phyloP scores from a whole-genome alignment of 2,329 filamentous ascomycete species.

The Botrytis medusae region DNA sequence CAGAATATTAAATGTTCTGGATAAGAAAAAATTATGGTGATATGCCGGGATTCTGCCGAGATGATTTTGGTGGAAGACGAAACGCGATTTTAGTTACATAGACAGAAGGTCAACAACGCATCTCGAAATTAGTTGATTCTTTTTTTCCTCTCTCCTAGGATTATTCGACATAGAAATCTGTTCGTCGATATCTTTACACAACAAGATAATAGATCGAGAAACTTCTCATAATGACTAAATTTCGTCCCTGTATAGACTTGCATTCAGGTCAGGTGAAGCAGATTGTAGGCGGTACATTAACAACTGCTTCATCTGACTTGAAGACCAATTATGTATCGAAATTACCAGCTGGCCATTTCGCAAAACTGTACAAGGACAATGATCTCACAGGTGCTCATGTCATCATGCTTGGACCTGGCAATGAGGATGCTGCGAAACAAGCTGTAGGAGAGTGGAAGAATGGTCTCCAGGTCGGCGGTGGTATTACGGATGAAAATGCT shows the following conservation, averaged over 20 bases:
- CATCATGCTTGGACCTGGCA: conserved; percentile 92
- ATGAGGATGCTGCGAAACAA: conserved; percentile 75
- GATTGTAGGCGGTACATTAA: conserved; percentile 92
- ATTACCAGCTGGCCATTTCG: conserved; percentile 78
- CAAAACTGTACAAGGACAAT: conserved; percentile 75
- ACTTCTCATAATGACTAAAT: conserved; percentile 72
- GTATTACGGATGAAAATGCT: conserved; percentile 84
- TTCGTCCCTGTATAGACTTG: conserved; percentile 94
- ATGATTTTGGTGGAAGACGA: background rate
- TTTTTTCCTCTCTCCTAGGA: background rate
- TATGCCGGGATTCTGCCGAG: conserved; percentile 19
- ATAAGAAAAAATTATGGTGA: conserved; percentile 1
- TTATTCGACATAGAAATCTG: background rate
- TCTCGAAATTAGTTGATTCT: background rate
- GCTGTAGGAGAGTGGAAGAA: conserved; percentile 76
- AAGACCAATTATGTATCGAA: conserved; percentile 92
- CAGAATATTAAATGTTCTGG: conserved; percentile 21
- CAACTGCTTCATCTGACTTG: conserved; percentile 62
- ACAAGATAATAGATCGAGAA: background rate
- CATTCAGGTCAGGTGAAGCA: conserved; percentile 98
- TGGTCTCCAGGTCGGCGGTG: conserved; percentile 88
- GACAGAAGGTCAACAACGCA: background rate
- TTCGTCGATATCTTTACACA: background rate
- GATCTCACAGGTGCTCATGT: conserved; percentile 80
- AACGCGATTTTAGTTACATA: conserved; percentile 7